These are phyloP conservation scores for Diplodia corticola DNA, from an alignment of 2,329 filamentous ascomycete genomes.

Conservation along the genomic window DNA sequence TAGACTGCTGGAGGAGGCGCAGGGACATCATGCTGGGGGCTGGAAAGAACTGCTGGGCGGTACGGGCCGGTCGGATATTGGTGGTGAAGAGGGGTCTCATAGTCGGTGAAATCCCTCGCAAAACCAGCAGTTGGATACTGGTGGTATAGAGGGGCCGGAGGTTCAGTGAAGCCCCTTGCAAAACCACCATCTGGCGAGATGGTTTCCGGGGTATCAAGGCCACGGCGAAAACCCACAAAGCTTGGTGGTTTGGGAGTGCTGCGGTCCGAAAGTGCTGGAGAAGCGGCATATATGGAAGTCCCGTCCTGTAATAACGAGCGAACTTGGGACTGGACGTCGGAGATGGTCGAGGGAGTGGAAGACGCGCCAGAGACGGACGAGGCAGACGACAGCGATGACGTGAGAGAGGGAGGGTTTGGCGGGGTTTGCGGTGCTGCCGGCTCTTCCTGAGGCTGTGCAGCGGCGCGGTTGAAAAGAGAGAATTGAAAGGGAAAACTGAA, in stretches of 20 bases:
- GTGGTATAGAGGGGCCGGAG: background rate
- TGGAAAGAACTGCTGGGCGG: background rate
- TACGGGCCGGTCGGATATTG: background rate
- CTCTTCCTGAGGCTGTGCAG: conserved; percentile 1
- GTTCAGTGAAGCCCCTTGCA: background rate
- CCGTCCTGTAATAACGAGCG: background rate
- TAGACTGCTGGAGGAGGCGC: background rate
- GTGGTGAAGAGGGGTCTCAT: background rate
- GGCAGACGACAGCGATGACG: background rate
- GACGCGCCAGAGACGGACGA: background rate
- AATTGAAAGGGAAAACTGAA: background rate
- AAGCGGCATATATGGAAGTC: conserved; percentile 3
- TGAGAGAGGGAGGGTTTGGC: background rate
- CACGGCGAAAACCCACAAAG: background rate
- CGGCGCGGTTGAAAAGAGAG: conserved; percentile 2
- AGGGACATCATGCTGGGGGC: background rate
- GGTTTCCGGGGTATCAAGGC: background rate
- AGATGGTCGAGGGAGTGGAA: conserved; percentile 5
- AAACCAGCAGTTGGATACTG: background rate
- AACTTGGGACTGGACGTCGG: conserved; percentile 13
- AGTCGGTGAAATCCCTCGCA: background rate
- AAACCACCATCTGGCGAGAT: background rate
- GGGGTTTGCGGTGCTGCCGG: background rate
- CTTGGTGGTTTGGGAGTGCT: conserved; percentile 4
- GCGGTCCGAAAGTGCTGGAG: conserved; percentile 1